Evolutionary conservation across 2,329 filamentous ascomycete genomes (phyloP), one percentile per base, ranked within the genome.

Genomic region (Venturiaceae sp.): DNA sequence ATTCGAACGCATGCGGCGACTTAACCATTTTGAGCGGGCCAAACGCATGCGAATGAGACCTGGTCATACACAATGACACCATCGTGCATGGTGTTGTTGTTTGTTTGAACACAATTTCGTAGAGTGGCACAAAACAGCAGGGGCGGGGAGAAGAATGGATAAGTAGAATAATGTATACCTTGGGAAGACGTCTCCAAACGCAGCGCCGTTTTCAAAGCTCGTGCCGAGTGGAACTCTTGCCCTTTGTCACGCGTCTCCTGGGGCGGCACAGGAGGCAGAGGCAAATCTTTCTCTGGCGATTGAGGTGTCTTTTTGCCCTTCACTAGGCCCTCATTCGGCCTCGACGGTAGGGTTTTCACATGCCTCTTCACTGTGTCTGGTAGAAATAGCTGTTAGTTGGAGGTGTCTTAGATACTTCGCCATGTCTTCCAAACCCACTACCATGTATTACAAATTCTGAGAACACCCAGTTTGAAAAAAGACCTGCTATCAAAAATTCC

Each of bases 21-120:
- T 50, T 21, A 26, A 21, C 23, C 3, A 28, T 14, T 30, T 5
- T 50, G 5, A 26, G 14, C 13, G 26, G 28, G 23, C 44, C 44
- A 30, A 50, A 30, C 26, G 23, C 44, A 50, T 50, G 44, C 44
- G 44, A 50, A 30, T 30, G 44, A 26, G 23, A 28, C 9, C 23
- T 50, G 44, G 44, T n/a, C 23, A 50, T 26, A 50, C 44, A 50
- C 44, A 50, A 50, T 30, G 44, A 50, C 26, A 50, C 44, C 44
- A 50, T 50, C 44, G 28, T 50, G 44, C 44, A 30, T 50, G 44
- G 44, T 30, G 44, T 30, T 50, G 23, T 8, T 5, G 7, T 30
- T 50, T n/a, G 44, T 50, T 50, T 50, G 44, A 23, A 30, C 23
- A 50, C 44, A 28, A n/a, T 50, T 50, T 30, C 11, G 23, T 30